Evolutionary conservation across 768 basidiomycete genomes (phyloP), one percentile per base, ranked within the genome.

Genomic region (Suillus lakei): DNA sequence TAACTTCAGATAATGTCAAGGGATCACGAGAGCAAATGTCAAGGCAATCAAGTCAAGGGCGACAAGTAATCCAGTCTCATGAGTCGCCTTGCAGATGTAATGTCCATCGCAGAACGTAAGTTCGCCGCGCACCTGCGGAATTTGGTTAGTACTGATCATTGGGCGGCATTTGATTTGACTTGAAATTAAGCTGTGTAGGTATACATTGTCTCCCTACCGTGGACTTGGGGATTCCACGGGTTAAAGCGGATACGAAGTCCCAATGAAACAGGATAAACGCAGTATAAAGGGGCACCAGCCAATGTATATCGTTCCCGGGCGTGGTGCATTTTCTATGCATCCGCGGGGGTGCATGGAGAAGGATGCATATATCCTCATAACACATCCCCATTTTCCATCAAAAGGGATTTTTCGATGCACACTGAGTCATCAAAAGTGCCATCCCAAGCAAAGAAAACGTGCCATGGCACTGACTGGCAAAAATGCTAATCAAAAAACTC

Each of bases 51-150:
- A 82, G 78, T 99, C 97, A 28, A 99, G 79, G 0, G 90, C 93
- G 28, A 97, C 96, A 23, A 99, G 86, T 65, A 92, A 85, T 8
- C 96, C 96, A 5, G 96, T 99, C 82, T 98, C 96, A 67, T 88
- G 88, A 50, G 98, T 86, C 5, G 92, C 90, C 79, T 98, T 96
- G 69, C 93, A 95, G 72, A 97, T 95, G 76, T 96, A 98, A 79
- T 98, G 97, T 23, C 96, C 97, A 75, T 99, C 98, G 68, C 98
- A 83, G 82, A 99, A 99, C 26, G 93, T 96, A 66, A 99, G 80
- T 12, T 98, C 98, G 3, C 98, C 98, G 70, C 96, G 91, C 28
- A 97, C 94, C 87, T 91, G 64, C 15, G 5, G 28, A 1, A 32
- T 5, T 23, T 66, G 43, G 50, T 60, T 54, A 39, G 39, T 51